Conservation (phyloP, 768 basidiomycete genomes). For the Rhizopogon rudus region DNA sequence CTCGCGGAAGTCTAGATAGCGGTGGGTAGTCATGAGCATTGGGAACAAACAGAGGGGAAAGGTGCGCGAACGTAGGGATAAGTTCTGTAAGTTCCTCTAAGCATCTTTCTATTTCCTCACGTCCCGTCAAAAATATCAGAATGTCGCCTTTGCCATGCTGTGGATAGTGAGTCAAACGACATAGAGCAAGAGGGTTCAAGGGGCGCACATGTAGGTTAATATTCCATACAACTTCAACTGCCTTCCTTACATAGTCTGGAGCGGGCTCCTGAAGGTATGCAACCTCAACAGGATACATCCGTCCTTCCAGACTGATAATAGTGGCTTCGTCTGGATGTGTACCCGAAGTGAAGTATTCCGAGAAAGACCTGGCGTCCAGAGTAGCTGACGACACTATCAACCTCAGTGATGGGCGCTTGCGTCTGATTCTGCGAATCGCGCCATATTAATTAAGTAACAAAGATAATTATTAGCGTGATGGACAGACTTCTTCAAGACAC, state of each 20-base stretch:
- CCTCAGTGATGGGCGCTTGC: constrained; percentile 84
- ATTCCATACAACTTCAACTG: constrained; percentile 81
- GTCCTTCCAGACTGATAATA: constrained; percentile 88
- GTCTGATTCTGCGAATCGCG: constrained; percentile 62
- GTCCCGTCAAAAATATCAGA: constrained; percentile 89
- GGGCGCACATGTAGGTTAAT: constrained; percentile 67
- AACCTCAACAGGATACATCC: constrained; percentile 93
- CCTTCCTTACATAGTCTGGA: constrained; percentile 75
- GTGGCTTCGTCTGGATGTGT: constrained; percentile 64
- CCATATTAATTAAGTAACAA: constrained; percentile 2
- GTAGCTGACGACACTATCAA: constrained; percentile 96
- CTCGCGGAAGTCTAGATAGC: constrained; percentile 44
- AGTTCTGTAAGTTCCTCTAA: constrained; percentile 77
- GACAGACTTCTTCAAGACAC: constrained; percentile 85
- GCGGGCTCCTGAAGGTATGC: constrained; percentile 79
- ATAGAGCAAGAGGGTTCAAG: not conserved
- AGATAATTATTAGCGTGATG: not conserved
- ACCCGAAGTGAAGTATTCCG: constrained; percentile 80
- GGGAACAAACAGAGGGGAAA: not conserved
- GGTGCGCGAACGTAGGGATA: constrained; percentile 51
- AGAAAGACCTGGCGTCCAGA: constrained; percentile 84
- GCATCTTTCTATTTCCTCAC: constrained; percentile 94
- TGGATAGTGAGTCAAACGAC: not conserved
- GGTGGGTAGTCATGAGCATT: not conserved
- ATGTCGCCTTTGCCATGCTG: constrained; percentile 87